Base-by-base conservation (phyloP, 345 rosid genomes). In the Pugionium dolabratum region DNA sequence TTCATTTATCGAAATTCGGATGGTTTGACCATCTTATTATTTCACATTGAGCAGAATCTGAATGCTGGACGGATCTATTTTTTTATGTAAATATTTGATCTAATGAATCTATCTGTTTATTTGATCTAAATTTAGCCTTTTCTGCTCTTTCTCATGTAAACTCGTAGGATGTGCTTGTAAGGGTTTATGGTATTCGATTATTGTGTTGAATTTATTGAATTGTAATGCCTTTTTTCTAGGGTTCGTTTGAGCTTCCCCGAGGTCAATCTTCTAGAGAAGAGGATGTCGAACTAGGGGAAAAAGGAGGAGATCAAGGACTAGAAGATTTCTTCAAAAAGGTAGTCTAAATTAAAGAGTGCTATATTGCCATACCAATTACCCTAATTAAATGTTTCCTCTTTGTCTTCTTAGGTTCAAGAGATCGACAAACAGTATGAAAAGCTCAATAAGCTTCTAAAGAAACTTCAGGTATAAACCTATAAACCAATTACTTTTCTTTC, bases 241-340 rank as follows among this genome's bases (percentile, higher is more conserved):
- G 85, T 7, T 94, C 99, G 6, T 88, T 85, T 72, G 97, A 87
- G 87, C 69, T 86, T 78, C 94, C 90, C 59, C 83, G 86, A 59
- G 87, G 79, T 71, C 90, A 85, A 48, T 67, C 78, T 56, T 77
- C 90, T 32, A 75, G 89, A 72, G 80, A 80, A 60, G 70, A 71
- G 0, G 96, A 86, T 78, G 67, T 88, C 3, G 99, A 94, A 80
- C 35, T 75, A 9, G 96, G 95, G 35, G 69, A 47, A 57, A 79
- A 77, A 67, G 75, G 70, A 11, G 90, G 86, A 60, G 97, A 88
- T 40, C 67, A 82, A 72, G 91, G 90, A 52, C 78, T 94, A 78
- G 92, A 90, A 70, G 81, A 62, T 69, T 94, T 94, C 89, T 90
- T 94, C 73, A 90, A 83, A 64, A 94, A 90, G 97, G 97, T 84